Evolutionary conservation across 306 rosid genomes (phyloP), one percentile per base, ranked within the genome.

Genomic region (Psophocarpus tetragonolobus): DNA sequence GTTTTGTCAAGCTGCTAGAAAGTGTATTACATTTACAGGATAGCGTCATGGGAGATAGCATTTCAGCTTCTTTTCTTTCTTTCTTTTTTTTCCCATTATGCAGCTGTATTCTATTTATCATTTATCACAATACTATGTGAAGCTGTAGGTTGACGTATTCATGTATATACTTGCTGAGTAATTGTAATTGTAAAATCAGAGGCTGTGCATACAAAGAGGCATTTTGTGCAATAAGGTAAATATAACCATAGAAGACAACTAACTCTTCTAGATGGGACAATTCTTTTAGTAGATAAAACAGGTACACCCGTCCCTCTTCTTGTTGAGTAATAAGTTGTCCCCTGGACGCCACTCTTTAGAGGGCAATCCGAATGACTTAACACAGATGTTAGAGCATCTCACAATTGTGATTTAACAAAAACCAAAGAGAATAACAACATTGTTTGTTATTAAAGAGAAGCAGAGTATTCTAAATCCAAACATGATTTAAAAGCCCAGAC

Each of bases 281-380:
- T n/a, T n/a, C n/a, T n/a, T n/a, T n/a, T n/a, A n/a, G n/a, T n/a
- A n/a, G n/a, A n/a, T n/a, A n/a, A n/a, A n/a, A n/a, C n/a, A n/a
- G n/a, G n/a, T n/a, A n/a, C n/a, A n/a, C n/a, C n/a, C n/a, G n/a
- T n/a, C n/a, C n/a, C n/a, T n/a, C n/a, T n/a, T n/a, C n/a, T n/a
- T n/a, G n/a, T n/a, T n/a, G n/a, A n/a, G n/a, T n/a, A n/a, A n/a
- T n/a, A n/a, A n/a, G n/a, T n/a, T 96, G 9, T 77, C 92, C 81
- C 90, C 88, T 2, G 97, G 97, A 26, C 79, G 97, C 35, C 97
- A 92, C 81, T 88, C 91, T 66, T 92, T 92, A 62, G 85, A 87
- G 48, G 97, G 98, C 27, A 88, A 84, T 41, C 97, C 98, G 2
- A 95, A 91, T 87, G 98, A 95, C 76, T 85, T 95, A 64, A 92